These are phyloP conservation scores for Novymonas esmeraldas DNA, from an alignment of 208 protist species.

Conservation along the genomic window DNA sequence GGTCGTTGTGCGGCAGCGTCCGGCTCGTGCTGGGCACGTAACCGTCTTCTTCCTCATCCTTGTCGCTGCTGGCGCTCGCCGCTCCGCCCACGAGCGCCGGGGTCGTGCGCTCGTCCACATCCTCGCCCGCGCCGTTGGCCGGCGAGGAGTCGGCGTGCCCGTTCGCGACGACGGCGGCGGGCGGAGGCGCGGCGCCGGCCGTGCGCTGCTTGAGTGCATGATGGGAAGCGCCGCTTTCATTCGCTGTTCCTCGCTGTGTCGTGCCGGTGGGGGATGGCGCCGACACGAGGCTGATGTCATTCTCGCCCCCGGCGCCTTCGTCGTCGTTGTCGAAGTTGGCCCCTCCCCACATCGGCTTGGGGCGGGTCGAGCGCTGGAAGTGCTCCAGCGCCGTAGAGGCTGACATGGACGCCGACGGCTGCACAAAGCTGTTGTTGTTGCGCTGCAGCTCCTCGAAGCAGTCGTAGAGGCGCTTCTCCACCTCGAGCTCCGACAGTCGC, in stretches of 20 bases:
- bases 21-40: not conserved
- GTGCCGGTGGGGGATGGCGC: not conserved
- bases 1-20: not conserved
- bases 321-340: conserved; percentile 51
- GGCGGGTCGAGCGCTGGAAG: conserved; percentile 22
- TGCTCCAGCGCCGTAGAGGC: conserved; percentile 12
- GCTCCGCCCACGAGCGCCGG: not conserved
- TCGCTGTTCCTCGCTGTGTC: not conserved
- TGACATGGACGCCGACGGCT: conserved; percentile 10
- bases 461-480: conserved; percentile 58
- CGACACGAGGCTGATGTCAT: not conserved
- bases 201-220: not conserved
- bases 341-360: conserved; percentile 32
- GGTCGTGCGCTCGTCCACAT: not conserved
- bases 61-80: conserved; percentile 1
- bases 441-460: conserved; percentile 54
- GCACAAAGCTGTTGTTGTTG: conserved; percentile 44
- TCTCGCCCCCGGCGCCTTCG: conserved; percentile 9
- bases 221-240: not conserved
- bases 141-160: not conserved
- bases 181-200: not conserved
- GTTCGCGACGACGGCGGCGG: not conserved
- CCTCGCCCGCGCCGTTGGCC: not conserved
- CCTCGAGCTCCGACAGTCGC: conserved; percentile 53
- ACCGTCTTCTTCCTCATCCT: not conserved